Conservation (phyloP, 169 alveolate species). For the Perkinsus marinus region DNA sequence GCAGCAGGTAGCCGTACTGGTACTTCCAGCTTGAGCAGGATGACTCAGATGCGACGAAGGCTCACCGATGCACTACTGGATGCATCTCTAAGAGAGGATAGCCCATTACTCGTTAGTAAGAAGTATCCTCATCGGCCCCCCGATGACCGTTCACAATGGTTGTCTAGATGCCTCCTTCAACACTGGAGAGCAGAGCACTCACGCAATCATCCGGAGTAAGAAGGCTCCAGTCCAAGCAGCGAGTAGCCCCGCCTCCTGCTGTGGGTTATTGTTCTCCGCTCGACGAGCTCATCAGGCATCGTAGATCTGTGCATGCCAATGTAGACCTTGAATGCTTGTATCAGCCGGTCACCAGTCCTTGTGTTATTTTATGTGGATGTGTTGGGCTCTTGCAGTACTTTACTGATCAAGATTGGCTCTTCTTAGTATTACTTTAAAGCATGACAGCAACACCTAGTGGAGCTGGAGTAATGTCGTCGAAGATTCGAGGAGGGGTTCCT, state of each 20-base stretch:
- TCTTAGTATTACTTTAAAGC: too few species aligned
- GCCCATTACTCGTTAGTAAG: too few species aligned
- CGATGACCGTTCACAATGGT: too few species aligned
- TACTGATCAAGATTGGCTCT: too few species aligned
- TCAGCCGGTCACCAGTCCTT: too few species aligned
- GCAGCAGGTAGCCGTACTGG: not conserved
- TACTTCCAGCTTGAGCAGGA: not conserved
- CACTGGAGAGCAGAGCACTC: not conserved
- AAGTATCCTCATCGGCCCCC: too few species aligned
- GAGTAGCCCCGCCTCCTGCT: not conserved
- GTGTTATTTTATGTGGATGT: too few species aligned
- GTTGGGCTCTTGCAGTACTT: too few species aligned
- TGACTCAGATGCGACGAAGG: not conserved
- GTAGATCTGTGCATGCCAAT: not conserved
- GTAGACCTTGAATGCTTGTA: too few species aligned
- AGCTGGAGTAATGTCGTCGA: too few species aligned
- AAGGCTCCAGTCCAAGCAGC: not conserved
- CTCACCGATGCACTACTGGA: not conserved
- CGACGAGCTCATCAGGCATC: not conserved
- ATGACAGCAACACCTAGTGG: too few species aligned
- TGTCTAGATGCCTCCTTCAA: not conserved
- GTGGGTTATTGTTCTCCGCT: not conserved
- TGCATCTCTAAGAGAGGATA: not conserved
- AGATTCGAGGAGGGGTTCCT: not conserved
- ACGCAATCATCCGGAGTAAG: not conserved